phyloP scores from a whole-genome alignment of 129 eudicot genomes.

The Scalesia atractyloides region DNA sequence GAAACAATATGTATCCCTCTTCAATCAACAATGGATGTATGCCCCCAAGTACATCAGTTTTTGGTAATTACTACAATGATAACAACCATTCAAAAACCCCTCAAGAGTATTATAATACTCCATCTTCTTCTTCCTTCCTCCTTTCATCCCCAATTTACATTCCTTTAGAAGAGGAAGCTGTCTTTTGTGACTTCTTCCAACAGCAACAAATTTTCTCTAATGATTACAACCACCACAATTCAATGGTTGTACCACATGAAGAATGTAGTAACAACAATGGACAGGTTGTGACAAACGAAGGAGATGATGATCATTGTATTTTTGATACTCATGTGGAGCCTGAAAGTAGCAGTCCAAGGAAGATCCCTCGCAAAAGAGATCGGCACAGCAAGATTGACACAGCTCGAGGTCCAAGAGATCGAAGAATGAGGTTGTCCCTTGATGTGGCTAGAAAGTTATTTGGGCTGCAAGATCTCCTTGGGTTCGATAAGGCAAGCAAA shows the following conservation, averaged over 20 bases:
- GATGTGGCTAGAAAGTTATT: slow-evolving; percentile 74
- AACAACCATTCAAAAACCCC: slow-evolving; percentile 7
- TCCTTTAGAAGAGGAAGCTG: slow-evolving; percentile 47
- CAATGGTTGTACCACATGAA: slow-evolving; percentile 17
- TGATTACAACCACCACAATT: slow-evolving; percentile 23
- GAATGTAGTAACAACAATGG: slow-evolving; percentile 29
- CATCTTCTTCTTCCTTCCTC: slow-evolving; percentile 30
- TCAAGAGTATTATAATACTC: slow-evolving; percentile 12
- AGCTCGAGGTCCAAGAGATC: slow-evolving; percentile 79
- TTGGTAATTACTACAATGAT: slow-evolving; percentile 28
- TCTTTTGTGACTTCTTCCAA: slow-evolving; percentile 39
- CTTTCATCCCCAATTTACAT: slow-evolving; percentile 42
- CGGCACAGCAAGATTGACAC: slow-evolving; percentile 93
- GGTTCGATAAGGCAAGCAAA: slow-evolving; percentile 76
- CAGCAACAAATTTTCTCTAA: slow-evolving; percentile 23
- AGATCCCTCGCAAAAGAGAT: slow-evolving; percentile 41
- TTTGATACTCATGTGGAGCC: slow-evolving; percentile 18
- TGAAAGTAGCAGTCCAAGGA: slow-evolving; percentile 33
- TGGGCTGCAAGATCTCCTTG: slow-evolving; percentile 71
- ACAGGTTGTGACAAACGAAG: slow-evolving; percentile 2
- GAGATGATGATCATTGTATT: background rate
- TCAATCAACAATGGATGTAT: slow-evolving; percentile 3
- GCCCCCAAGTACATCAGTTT: slow-evolving; percentile 24
- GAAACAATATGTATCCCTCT: slow-evolving; percentile 42
- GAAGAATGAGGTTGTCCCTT: slow-evolving; percentile 87